Percentiles rank a stretch among this genome's conserved stretches.
Conservation (phyloP, 768 basidiomycete species). For the Tephrocybe sp. region DNA sequence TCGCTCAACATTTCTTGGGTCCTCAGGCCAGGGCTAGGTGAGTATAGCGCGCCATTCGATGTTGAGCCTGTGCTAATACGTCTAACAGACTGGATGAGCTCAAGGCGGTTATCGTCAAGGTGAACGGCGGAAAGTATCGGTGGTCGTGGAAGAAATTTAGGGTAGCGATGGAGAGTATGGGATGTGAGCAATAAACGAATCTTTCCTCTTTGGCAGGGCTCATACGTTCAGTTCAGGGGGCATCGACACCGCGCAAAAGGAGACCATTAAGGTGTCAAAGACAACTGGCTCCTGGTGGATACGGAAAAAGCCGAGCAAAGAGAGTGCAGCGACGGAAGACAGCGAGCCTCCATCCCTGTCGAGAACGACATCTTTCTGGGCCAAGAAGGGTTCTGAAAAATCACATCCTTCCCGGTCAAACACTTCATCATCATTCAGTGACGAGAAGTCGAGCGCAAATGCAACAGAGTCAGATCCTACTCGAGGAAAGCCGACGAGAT, state of each 20-base stretch:
- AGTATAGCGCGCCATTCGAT: conserved; percentile 1
- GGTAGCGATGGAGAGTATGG: conserved; percentile 77
- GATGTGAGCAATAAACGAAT: conserved; percentile 50
- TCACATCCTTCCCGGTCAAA: conserved; percentile 9
- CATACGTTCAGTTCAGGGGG: conserved; percentile 46
- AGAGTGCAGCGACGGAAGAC: conserved; percentile 4
- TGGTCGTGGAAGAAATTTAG: conserved; percentile 87
- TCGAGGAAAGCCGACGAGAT: conserved; percentile 13
- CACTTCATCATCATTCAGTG: background rate
- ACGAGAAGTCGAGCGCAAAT: conserved; percentile 1
- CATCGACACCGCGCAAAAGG: conserved; percentile 57
- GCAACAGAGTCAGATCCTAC: conserved; percentile 9
- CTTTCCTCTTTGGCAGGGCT: background rate
- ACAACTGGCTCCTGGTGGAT: conserved; percentile 20
- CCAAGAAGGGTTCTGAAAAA: conserved; percentile 10
- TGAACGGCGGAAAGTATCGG: conserved; percentile 73
- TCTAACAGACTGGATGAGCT: conserved; percentile 54
- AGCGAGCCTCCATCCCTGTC: conserved; percentile 12
- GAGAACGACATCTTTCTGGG: conserved; percentile 9
- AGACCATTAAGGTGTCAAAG: conserved; percentile 35
- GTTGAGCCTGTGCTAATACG: background rate
- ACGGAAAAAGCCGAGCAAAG: conserved; percentile 41
- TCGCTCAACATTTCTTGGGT: conserved; percentile 74
- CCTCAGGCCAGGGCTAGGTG: conserved; percentile 61
- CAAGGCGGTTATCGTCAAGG: conserved; percentile 68